Conservation (phyloP, 106 monocot species). For the Dioscorea dumetorum region DNA sequence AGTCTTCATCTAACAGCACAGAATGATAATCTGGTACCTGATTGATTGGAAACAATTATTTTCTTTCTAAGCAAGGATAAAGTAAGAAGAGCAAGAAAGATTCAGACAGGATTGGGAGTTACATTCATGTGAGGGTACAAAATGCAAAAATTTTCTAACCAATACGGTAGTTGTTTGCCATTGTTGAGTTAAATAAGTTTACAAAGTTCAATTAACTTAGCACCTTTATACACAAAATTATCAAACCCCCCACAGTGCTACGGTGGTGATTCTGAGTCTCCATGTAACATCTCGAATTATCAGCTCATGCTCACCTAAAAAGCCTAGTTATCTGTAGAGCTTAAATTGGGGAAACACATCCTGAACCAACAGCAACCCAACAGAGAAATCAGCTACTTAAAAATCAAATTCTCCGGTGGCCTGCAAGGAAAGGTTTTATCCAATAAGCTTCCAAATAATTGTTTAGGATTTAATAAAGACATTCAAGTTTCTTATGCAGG, state of each 20-base stretch:
- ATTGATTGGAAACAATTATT: not conserved
- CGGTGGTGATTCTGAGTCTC: not conserved
- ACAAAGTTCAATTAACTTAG: too few species aligned
- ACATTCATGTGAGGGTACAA: not conserved
- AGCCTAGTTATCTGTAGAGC: not conserved
- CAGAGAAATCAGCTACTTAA: not conserved
- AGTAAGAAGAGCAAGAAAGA: too few species aligned
- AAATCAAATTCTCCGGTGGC: conserved; percentile 33
- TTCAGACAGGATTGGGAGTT: not conserved
- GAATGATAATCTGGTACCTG: not conserved
- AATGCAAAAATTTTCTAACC: not conserved
- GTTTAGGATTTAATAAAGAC: too few species aligned
- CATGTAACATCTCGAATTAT: not conserved
- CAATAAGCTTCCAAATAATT: too few species aligned
- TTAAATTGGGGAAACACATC: not conserved
- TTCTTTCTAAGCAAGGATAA: not conserved
- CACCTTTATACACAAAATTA: too few species aligned
- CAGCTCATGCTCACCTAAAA: not conserved
- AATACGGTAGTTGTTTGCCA: not conserved
- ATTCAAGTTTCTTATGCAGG: too few species aligned
- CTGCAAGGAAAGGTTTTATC: conserved; percentile 3
- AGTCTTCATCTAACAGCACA: not conserved
- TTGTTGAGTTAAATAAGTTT: too few species aligned
- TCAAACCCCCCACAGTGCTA: too few species aligned
- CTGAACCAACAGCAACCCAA: not conserved